phyloP scores from a whole-genome alignment of 139 green algal genomes.

The Chlamydomonas sp. region DNA sequence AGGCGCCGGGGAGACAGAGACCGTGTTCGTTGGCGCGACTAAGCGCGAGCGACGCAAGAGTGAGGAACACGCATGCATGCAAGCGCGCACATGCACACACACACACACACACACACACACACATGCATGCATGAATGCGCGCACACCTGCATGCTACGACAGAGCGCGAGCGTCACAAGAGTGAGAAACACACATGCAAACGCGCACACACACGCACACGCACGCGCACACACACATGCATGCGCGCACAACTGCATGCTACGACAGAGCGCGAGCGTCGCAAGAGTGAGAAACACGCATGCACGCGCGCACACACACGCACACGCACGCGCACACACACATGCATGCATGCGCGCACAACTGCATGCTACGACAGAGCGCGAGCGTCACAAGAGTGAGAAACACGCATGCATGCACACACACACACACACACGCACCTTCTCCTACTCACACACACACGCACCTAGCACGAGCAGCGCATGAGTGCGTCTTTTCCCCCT shows the following conservation, averaged over 20 bases:
- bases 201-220: neutral
- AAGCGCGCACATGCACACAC: slow-evolving; percentile 3
- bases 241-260: too few relatives aligned
- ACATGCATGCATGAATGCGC: slow-evolving; percentile 4
- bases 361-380: neutral
- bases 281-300: too few relatives aligned
- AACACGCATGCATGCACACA: neutral
- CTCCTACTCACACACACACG: neutral
- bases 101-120: slow-evolving; percentile 3
- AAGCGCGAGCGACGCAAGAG: slow-evolving; percentile 27
- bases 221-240: neutral
- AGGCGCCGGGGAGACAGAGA: slow-evolving; percentile 17
- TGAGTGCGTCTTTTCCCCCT: too few relatives aligned
- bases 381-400: neutral
- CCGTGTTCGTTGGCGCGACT: slow-evolving; percentile 35
- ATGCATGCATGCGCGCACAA: neutral
- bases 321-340: neutral
- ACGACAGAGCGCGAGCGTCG: too few relatives aligned
- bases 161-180: too few relatives aligned
- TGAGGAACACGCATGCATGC: too few relatives aligned
- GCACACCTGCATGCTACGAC: too few relatives aligned
- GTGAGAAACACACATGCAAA: slow-evolving; percentile 9
- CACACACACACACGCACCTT: neutral
- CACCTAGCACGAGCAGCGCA: neutral
- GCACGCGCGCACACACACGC: neutral